Percentiles rank a stretch among this genome's conserved stretches.
phyloP scores from a whole-genome alignment of 176 grass and related monocot species.

The Guadua angustifolia region DNA sequence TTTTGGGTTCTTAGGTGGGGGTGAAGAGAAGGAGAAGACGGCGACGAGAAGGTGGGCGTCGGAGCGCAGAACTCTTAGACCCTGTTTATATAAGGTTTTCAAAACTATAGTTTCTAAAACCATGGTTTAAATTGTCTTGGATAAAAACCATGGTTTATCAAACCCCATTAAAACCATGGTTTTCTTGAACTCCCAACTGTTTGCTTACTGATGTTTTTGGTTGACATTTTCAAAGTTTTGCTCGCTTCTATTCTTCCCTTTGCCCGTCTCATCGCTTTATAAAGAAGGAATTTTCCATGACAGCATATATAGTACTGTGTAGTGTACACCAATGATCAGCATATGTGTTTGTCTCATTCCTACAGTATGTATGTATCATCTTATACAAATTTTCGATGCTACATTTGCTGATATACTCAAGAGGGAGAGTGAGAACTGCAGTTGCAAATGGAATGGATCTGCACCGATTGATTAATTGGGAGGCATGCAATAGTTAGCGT shows the following conservation, averaged over 20 bases:
- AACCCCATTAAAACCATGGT: too few relatives aligned
- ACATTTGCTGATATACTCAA: neutral
- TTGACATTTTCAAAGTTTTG: too few relatives aligned
- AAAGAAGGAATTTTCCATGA: conserved; percentile 32
- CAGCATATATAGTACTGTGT: conserved; percentile 37
- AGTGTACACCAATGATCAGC: conserved; percentile 50
- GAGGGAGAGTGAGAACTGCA: neutral
- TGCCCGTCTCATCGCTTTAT: too few relatives aligned
- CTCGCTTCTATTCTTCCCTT: too few relatives aligned
- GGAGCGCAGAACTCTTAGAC: too few relatives aligned
- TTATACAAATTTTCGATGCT: conserved; percentile 18
- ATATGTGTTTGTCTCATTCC: conserved; percentile 18
- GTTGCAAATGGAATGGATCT: conserved; percentile 28
- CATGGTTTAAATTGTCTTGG: too few relatives aligned
- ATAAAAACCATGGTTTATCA: too few relatives aligned
- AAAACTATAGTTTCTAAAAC: too few relatives aligned
- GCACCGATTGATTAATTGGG: conserved; percentile 36
- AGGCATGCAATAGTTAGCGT: conserved; percentile 39
- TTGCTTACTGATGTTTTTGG: too few relatives aligned
- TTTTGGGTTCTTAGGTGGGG: conserved; percentile 61
- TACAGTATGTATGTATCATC: conserved; percentile 20
- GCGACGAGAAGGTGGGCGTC: conserved; percentile 28
- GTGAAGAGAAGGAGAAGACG: conserved; percentile 85
- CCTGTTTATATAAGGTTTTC: too few relatives aligned
- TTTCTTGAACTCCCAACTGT: too few relatives aligned